Percentiles rank a stretch among this genome's conserved stretches.
Evolutionary conservation across 805 yeast genomes (phyloP).

Genomic region (Candida succiphila): DNA sequence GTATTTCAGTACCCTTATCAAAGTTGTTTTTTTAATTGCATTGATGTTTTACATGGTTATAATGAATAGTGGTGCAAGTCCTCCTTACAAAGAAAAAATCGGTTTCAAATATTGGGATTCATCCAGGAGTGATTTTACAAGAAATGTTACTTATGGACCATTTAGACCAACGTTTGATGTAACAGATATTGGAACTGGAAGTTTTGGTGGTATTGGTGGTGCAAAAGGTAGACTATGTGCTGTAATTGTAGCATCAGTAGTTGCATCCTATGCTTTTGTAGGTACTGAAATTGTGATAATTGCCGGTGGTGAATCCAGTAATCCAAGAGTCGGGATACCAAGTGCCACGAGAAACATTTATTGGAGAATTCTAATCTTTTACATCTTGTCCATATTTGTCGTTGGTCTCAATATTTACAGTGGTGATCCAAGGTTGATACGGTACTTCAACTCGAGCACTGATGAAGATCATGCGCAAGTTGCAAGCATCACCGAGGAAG

Average conservation of each 20-base stretch:
- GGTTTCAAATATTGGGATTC: conserved; percentile 68
- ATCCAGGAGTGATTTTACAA: conserved; percentile 35
- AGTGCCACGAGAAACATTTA: conserved; percentile 38
- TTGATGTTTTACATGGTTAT: conserved; percentile 57
- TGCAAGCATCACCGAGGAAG: conserved; percentile 5
- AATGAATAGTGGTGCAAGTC: conserved; percentile 49
- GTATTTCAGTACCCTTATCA: conserved; percentile 48
- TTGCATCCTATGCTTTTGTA: conserved; percentile 66
- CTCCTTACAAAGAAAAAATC: conserved; percentile 29
- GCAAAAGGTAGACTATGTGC: conserved; percentile 50
- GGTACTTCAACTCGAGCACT: conserved; percentile 34
- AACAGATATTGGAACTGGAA: conserved; percentile 47
- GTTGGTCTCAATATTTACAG: conserved; percentile 66
- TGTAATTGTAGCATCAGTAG: conserved; percentile 47
- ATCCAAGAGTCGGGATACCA: conserved; percentile 70
- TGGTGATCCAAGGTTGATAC: conserved; percentile 64
- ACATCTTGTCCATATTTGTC: conserved; percentile 55
- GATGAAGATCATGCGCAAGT: conserved; percentile 5
- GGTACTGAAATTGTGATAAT: conserved; percentile 79
- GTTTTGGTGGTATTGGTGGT: conserved; percentile 50
- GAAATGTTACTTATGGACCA: conserved; percentile 50
- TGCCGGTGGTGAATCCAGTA: conserved; percentile 80
- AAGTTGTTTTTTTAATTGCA: conserved; percentile 40
- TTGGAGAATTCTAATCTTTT: conserved; percentile 48
- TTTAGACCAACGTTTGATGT: conserved; percentile 68